Evolutionary conservation across 2,329 filamentous ascomycete species (phyloP).

Genomic region (Leptographium procerum): DNA sequence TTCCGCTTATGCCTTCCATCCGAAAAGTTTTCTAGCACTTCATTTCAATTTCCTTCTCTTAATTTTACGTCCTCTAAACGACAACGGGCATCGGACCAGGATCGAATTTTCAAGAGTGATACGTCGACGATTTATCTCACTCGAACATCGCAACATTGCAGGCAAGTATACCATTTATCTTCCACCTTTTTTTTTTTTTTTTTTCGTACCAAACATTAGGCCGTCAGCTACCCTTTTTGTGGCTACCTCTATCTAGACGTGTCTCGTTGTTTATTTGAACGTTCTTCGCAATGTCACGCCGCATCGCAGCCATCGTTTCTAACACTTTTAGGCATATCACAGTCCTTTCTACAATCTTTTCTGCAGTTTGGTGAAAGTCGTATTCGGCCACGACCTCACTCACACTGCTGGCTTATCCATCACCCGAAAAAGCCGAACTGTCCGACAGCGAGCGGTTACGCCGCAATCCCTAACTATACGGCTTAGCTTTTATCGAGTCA

Average conservation of each 20-base stretch:
- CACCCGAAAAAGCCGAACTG: background rate
- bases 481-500: background rate
- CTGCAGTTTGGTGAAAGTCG: no score
- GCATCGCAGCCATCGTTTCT: no score
- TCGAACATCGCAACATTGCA: background rate
- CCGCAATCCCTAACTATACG: background rate
- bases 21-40: background rate
- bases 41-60: background rate
- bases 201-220: no score
- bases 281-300: no score
- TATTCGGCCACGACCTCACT: no score
- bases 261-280: no score
- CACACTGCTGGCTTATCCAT: background rate
- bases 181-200: no score
- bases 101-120: background rate
- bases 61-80: background rate
- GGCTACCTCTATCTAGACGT: no score
- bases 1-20: background rate
- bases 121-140: background rate
- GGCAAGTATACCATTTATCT: no score
- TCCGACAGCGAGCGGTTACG: no score
- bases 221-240: no score
- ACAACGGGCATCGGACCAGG: background rate
- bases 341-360: background rate
- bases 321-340: no score